phyloP scores from a whole-genome alignment of 768 basidiomycete species.

The Stropharia rugosoannulata region DNA sequence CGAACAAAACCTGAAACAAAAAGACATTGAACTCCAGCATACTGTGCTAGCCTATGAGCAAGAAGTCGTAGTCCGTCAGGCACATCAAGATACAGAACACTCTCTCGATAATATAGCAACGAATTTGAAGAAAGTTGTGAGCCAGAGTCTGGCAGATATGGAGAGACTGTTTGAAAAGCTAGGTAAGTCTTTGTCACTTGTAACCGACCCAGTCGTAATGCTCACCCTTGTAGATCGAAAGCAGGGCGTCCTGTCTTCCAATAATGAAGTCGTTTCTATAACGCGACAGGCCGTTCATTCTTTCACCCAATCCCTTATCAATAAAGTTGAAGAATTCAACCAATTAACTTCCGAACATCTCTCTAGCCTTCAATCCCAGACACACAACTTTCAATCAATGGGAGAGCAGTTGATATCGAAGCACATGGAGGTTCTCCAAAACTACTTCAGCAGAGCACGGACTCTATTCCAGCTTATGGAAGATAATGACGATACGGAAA shows the following conservation, averaged over 20 bases:
- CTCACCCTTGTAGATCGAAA: constrained; percentile 63
- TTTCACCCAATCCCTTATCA: constrained; percentile 51
- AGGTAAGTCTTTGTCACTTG: constrained; percentile 44
- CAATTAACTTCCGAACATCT: constrained; percentile 55
- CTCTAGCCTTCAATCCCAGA: constrained; percentile 51
- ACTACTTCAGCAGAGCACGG: constrained; percentile 55
- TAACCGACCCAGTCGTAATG: background rate
- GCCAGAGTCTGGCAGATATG: constrained; percentile 73
- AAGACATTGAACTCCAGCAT: constrained; percentile 55
- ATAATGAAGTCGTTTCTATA: constrained; percentile 60
- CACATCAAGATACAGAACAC: constrained; percentile 73
- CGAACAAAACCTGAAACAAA: constrained; percentile 49
- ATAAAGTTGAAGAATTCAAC: constrained; percentile 62
- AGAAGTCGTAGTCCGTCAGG: constrained; percentile 75
- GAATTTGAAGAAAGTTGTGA: constrained; percentile 61
- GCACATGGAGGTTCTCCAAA: constrained; percentile 53
- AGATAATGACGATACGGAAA: constrained; percentile 52
- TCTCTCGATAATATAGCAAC: constrained; percentile 70
- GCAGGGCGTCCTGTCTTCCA: constrained; percentile 56
- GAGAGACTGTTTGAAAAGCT: constrained; percentile 77
- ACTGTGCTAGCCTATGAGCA: constrained; percentile 70
- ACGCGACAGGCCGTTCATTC: constrained; percentile 60
- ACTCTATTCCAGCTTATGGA: constrained; percentile 53
- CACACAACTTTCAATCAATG: constrained; percentile 52
- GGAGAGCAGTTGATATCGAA: constrained; percentile 53